These are phyloP conservation scores for Corynespora cassiicola DNA, from an alignment of 2,329 filamentous ascomycete genomes.

Conservation along the genomic window DNA sequence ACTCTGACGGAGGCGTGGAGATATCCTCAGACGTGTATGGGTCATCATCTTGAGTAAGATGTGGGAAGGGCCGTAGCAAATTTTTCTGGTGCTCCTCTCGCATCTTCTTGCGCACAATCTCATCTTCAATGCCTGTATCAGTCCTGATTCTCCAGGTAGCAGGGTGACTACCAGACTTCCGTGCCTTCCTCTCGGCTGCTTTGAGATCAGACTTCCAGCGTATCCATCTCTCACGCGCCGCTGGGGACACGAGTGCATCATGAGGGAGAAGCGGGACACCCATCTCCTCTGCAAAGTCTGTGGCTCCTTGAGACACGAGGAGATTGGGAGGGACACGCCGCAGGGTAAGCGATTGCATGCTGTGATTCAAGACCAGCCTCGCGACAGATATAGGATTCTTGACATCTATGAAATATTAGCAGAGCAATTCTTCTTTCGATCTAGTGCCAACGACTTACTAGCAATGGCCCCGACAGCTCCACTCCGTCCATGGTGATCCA, in stretches of 20 bases:
- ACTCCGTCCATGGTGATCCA: conserved; percentile 89
- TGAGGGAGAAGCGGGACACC: conserved; percentile 76
- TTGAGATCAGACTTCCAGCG: conserved; percentile 78
- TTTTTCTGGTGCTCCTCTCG: conserved; percentile 48
- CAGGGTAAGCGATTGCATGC: conserved; percentile 78
- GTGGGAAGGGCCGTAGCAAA: conserved; percentile 25
- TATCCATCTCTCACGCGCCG: conserved; percentile 77
- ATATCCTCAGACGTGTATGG: conserved; percentile 18
- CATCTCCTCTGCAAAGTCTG: conserved; percentile 81
- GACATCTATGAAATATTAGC: conserved; percentile 66
- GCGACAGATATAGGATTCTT: conserved; percentile 92
- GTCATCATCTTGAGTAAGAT: conserved; percentile 15
- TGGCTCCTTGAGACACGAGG: conserved; percentile 84
- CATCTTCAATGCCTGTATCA: conserved; percentile 32
- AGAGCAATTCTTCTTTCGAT: no score
- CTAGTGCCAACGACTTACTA: conserved; percentile 73
- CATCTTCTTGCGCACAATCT: conserved; percentile 36
- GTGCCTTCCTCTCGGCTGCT: conserved; percentile 61
- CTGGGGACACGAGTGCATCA: conserved; percentile 79
- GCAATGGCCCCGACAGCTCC: conserved; percentile 91
- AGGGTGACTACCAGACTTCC: conserved; percentile 33
- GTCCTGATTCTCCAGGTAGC: conserved; percentile 33
- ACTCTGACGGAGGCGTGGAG: conserved; percentile 21
- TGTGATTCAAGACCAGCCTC: conserved; percentile 79
- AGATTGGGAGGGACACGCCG: conserved; percentile 92